phyloP scores from a whole-genome alignment of 1,284 basidiomycete genomes.

The Wolfiporia cocos region DNA sequence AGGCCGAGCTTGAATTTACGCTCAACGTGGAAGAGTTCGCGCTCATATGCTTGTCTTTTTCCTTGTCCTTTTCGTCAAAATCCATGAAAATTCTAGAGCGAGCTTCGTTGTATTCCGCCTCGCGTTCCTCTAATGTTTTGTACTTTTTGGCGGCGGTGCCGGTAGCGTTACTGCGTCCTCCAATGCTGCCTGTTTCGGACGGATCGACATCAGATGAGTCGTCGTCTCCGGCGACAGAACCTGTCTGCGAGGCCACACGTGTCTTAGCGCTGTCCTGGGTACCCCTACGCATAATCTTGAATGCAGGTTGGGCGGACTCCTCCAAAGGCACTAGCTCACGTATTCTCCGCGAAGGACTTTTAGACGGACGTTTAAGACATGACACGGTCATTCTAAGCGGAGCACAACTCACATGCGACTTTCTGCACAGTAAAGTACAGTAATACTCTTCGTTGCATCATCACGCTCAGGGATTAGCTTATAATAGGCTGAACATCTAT shows the following conservation, averaged over 20 bases:
- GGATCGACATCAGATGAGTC: conserved; percentile 73
- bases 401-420: conserved; percentile 53
- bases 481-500: conserved; percentile 78
- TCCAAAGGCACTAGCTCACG: conserved; percentile 77
- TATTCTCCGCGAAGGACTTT: conserved; percentile 60
- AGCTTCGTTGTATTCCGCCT: conserved; percentile 79
- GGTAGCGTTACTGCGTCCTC: conserved; percentile 57
- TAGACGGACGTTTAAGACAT: neutral
- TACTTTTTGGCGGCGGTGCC: conserved; percentile 55
- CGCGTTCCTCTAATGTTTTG: conserved; percentile 74
- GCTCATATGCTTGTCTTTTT: conserved; percentile 69
- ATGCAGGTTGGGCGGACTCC: conserved; percentile 57
- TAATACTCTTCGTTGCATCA: conserved; percentile 53
- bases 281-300: conserved; percentile 78
- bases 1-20: conserved; percentile 59
- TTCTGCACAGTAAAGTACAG: conserved; percentile 48
- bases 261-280: conserved; percentile 39
- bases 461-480: conserved; percentile 64
- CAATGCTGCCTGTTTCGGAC: conserved; percentile 70
- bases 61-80: conserved; percentile 69
- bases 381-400: too few species aligned
- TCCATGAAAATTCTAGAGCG: conserved; percentile 77
- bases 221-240: conserved; percentile 66
- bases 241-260: conserved; percentile 47
- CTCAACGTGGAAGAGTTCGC: conserved; percentile 71